Base-by-base conservation (phyloP, 306 rosid genomes). In the Abrus pulchellus region DNA sequence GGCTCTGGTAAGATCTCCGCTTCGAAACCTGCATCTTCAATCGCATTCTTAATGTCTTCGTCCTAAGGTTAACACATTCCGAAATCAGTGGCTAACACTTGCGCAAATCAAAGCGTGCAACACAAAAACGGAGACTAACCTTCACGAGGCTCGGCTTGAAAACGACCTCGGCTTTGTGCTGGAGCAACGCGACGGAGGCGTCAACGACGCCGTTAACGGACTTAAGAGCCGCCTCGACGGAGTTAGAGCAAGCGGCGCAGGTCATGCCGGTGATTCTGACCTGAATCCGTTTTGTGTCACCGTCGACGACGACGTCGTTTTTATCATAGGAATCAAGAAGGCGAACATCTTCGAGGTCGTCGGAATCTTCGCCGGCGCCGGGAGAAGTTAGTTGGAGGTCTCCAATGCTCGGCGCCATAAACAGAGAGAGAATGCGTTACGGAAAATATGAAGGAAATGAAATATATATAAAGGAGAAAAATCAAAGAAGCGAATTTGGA, bases 21-120 rank as follows among this genome's bases (percentile, higher is more conserved):
- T 6, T 93, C 98, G 75, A 93, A 93, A 68, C 98, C 98, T 4
- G 98, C 97, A 77, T 93, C 98, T 85, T 93, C 98, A 71, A 93
- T 86, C 65, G 98, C 94, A 80, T 87, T 86, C 87, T 85, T 91
- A 73, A 93, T 80, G 49, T 93, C 94, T 69, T 84, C 93, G 13
- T 89, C 93, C 98, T 93, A 67, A 78, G 71, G 29, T 81, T 1
- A 20, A 62, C 68, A 80, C 60, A 80, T 77, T 50, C 44, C 49
- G 32, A 30, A 48, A 70, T 64, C 47, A 77, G 68, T 6, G 36
- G 32, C 77, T 45, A 83, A 33, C 74, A 32, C 32, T 72, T 82
- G 38, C 7, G 33, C 11, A 53, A 29, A 74, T 65, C 32, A 41
- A 62, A 34, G 9, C 32, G 47, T 49, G 36, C 7, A 3, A 54